A percentile compares a stretch with the other conserved stretches of the same genome.
phyloP scores from a whole-genome alignment of 1,284 basidiomycete species.

The Moniliella sp. region DNA sequence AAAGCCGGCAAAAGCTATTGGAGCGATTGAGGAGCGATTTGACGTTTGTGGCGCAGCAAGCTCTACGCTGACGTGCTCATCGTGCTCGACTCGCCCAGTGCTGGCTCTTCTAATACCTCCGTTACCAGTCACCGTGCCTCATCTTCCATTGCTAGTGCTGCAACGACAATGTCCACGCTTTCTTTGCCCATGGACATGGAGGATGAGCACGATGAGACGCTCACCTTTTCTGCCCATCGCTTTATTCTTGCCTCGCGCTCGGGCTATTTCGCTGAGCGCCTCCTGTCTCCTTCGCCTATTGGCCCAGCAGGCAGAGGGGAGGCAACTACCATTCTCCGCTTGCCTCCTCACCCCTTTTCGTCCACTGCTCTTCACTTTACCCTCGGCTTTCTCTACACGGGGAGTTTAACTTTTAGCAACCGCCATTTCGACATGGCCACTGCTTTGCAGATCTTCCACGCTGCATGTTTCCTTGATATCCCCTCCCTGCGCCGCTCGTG shows the following conservation, averaged over 20 bases:
- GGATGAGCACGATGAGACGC: constrained; percentile 10
- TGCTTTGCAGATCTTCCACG: constrained; percentile 66
- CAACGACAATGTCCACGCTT: not conserved
- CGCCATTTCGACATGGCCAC: constrained; percentile 76
- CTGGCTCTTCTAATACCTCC: not conserved
- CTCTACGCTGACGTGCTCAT: constrained; percentile 20
- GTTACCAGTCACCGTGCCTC: too few relatives aligned
- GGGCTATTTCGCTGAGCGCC: constrained; percentile 58
- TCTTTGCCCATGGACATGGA: not conserved
- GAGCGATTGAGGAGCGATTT: constrained; percentile 49
- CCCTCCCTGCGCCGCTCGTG: constrained; percentile 21
- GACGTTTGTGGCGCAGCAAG: constrained; percentile 28
- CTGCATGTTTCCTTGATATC: constrained; percentile 59
- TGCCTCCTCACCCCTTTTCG: constrained; percentile 57
- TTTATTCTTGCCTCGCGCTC: constrained; percentile 75
- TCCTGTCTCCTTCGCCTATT: constrained; percentile 42
- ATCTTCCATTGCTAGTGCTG: too few relatives aligned
- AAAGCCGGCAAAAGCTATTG: constrained; percentile 42
- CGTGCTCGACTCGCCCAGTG: constrained; percentile 5
- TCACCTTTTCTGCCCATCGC: constrained; percentile 59
- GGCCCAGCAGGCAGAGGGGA: too few relatives aligned
- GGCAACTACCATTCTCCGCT: constrained; percentile 8
- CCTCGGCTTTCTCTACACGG: constrained; percentile 77
- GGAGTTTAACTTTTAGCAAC: constrained; percentile 75
- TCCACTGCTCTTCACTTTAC: constrained; percentile 82